Evolutionary conservation across 805 yeast genomes (phyloP).

Genomic region (Ogataea allantospora): DNA sequence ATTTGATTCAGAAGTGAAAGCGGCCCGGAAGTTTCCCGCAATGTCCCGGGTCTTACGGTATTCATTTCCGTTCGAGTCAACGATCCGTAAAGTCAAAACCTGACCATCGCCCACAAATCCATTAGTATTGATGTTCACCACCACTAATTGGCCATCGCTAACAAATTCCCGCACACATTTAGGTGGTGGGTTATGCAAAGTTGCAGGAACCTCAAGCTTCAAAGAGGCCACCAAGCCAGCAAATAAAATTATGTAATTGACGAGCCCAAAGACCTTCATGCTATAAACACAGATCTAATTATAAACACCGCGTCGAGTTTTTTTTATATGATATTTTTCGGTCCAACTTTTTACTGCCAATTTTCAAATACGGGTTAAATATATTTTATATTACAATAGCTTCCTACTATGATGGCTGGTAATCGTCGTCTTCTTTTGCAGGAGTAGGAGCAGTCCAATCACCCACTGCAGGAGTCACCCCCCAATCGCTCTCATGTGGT

Average conservation of each 20-base stretch:
- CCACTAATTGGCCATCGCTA: slow-evolving; percentile 79
- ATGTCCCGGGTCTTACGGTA: slow-evolving; percentile 75
- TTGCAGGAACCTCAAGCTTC: slow-evolving; percentile 35
- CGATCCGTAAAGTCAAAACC: slow-evolving; percentile 59
- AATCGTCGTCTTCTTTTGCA: slow-evolving; percentile 30
- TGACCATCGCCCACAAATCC: slow-evolving; percentile 90
- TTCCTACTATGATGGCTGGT: slow-evolving; percentile 22
- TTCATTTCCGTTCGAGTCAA: slow-evolving; percentile 83
- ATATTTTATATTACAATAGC: slow-evolving; percentile 1
- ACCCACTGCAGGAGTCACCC: slow-evolving; percentile 46
- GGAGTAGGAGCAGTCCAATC: slow-evolving; percentile 51
- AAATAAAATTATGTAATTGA: slow-evolving; percentile 5
- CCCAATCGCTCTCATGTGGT: slow-evolving; percentile 32
- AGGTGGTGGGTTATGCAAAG: slow-evolving; percentile 40
- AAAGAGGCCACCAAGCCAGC: slow-evolving; percentile 19
- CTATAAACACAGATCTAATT: slow-evolving; percentile 8
- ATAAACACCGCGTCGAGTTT: slow-evolving; percentile 13
- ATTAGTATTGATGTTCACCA: slow-evolving; percentile 70
- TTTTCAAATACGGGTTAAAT: slow-evolving; percentile 3
- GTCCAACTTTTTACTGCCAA: slow-evolving; percentile 6
- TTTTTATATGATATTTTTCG: slow-evolving; percentile 3
- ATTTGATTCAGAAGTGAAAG: slow-evolving; percentile 79
- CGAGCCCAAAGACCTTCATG: slow-evolving; percentile 7
- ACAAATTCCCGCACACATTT: slow-evolving; percentile 93
- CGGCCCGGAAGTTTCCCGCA: slow-evolving; percentile 67